Evolutionary conservation across 78 protist species (phyloP).

Genomic region (Chrysochromulina tobinii): DNA sequence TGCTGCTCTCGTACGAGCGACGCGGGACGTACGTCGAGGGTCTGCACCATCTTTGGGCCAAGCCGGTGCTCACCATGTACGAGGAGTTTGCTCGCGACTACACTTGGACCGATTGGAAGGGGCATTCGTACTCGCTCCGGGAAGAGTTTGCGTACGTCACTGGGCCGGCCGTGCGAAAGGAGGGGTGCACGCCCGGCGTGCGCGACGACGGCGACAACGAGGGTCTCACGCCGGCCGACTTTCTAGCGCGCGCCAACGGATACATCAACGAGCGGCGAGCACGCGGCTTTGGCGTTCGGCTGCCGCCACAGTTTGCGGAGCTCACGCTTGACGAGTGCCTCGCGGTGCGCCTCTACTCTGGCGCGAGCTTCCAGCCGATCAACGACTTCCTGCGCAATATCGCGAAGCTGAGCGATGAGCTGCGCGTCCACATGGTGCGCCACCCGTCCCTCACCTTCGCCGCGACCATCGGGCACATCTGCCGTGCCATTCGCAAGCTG

Average conservation of each 20-base stretch:
- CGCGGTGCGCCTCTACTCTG: conserved; percentile 7
- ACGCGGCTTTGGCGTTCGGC: background rate
- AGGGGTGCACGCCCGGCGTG: background rate
- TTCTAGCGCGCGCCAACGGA: background rate
- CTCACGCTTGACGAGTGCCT: background rate
- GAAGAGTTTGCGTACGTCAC: background rate
- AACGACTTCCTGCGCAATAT: background rate
- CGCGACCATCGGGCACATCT: background rate
- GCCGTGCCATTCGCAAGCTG: background rate
- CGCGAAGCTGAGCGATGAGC: background rate
- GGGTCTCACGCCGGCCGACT: background rate
- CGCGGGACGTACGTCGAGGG: background rate
- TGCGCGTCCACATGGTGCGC: background rate
- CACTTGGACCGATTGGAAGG: background rate
- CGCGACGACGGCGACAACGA: background rate
- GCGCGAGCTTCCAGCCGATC: background rate
- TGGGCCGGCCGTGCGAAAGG: background rate
- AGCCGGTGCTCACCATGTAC: background rate
- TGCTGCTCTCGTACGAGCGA: too few species aligned
- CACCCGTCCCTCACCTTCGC: background rate
- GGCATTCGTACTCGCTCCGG: background rate
- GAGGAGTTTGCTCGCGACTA: background rate
- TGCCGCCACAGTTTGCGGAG: too few species aligned
- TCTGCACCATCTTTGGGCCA: background rate
- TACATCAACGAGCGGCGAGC: background rate